A percentile compares a stretch with the other conserved stretches of the same genome.
These are phyloP conservation scores for Chrysanthemum lavandulifolium DNA, from an alignment of 129 eudicot genomes.

Conservation along the genomic window DNA sequence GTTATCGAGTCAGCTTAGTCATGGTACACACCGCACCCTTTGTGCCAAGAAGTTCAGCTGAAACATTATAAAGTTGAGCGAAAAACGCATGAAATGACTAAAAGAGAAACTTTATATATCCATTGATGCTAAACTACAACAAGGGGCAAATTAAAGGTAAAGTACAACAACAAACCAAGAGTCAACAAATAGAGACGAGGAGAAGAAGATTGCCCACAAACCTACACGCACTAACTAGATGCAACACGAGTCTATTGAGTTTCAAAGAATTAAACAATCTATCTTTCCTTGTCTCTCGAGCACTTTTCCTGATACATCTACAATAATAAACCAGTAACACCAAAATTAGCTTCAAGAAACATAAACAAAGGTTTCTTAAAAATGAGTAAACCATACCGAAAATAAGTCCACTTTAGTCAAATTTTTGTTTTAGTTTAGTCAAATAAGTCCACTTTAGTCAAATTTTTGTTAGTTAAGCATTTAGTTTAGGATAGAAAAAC, in stretches of 20 bases:
- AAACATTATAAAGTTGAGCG: neutral
- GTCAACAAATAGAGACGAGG: constrained; percentile 29
- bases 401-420: no score
- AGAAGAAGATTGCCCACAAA: neutral
- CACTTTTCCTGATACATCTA: constrained; percentile 71
- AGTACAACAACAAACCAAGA: constrained; percentile 33
- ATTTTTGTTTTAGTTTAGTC: no score
- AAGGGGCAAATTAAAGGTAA: constrained; percentile 11
- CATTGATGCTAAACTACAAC: constrained; percentile 39
- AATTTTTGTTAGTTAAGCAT: no score
- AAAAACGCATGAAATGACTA: neutral
- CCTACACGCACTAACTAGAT: constrained; percentile 33
- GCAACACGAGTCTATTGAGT: constrained; percentile 6
- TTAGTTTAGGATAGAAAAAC: no score
- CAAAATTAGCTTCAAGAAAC: constrained; percentile 17
- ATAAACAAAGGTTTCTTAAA: constrained; percentile 13
- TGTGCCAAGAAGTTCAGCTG: neutral
- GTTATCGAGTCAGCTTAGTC: neutral
- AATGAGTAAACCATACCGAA: neutral
- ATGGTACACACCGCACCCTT: no score
- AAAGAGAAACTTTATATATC: constrained; percentile 16
- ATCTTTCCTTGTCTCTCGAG: constrained; percentile 48
- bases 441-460: no score
- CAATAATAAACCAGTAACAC: constrained; percentile 17
- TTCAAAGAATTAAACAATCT: constrained; percentile 12